phyloP scores from a whole-genome alignment of 257 asterid genomes.

The Haberlea rhodopensis region DNA sequence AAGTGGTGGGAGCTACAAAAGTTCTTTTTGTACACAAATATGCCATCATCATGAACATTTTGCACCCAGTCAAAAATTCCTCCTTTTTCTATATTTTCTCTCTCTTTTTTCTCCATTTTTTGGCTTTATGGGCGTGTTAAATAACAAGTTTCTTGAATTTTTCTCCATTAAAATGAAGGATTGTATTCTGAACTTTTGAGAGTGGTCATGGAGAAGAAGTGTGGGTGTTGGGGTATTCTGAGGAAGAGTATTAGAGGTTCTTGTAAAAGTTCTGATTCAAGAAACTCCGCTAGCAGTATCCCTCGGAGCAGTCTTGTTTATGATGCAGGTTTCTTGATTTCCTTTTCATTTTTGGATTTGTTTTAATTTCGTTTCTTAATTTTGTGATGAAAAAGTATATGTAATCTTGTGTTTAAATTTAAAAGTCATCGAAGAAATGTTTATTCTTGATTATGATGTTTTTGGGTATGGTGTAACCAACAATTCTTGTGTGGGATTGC shows the following conservation, averaged over 20 bases:
- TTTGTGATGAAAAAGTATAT: too few species aligned
- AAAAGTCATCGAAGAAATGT: too few species aligned
- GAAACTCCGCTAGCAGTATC: slow-evolving; percentile 46
- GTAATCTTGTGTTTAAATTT: too few species aligned
- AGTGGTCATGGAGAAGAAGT: slow-evolving; percentile 50
- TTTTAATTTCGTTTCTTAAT: slow-evolving; percentile 1
- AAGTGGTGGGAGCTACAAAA: slow-evolving; percentile 47
- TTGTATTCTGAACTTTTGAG: slow-evolving; percentile 19
- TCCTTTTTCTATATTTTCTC: slow-evolving; percentile 29
- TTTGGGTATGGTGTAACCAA: too few species aligned
- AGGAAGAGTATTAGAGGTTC: slow-evolving; percentile 52
- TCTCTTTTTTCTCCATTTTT: slow-evolving; percentile 22
- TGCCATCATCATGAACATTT: slow-evolving; percentile 60
- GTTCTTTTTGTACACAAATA: slow-evolving; percentile 68
- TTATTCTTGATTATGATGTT: too few species aligned
- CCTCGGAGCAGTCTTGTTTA: slow-evolving; percentile 84
- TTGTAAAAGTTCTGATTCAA: slow-evolving; percentile 53
- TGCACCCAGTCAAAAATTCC: slow-evolving; percentile 42
- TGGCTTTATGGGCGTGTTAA: slow-evolving; percentile 36
- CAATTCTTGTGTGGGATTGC: too few species aligned
- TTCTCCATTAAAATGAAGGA: slow-evolving; percentile 29
- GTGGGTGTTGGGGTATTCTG: slow-evolving; percentile 85
- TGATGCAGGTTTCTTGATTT: slow-evolving; percentile 61
- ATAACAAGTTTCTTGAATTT: slow-evolving; percentile 25
- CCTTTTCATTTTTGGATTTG: not conserved